Evolutionary conservation across 495 filamentous ascomycete genomes (phyloP), one percentile per base, ranked within the genome.

Genomic region (Hypoxylon fragiforme): DNA sequence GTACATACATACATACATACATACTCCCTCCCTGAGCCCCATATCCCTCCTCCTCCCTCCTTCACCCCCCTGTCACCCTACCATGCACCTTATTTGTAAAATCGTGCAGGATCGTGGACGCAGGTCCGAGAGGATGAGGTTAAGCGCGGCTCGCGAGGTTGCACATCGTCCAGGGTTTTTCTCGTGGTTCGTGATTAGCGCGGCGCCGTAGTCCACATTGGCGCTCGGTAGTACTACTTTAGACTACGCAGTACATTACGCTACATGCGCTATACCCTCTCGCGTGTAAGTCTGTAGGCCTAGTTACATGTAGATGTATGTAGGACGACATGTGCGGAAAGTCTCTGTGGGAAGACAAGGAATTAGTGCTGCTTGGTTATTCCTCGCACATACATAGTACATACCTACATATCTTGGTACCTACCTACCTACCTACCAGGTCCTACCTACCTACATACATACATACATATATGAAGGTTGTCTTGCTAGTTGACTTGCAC

Each of bases 91-190:
- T 54, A 58, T 58, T 63, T 46, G 60, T 63, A 58, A 63, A 54
- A 43, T 30, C 54, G 44, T 63, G 60, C 60, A 63, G 48, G 41
- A 50, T 58, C 49, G 49, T 35, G 53, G 59, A 63, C 60, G 60
- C 60, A 63, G 60, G 60, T 63, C 59, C 59, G 34, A 63, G 60
- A 58, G 54, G 60, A 63, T 63, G 54, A 45, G 60, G 60, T 58
- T 63, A 63, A 54, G 60, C 60, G 54, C 60, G 48, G 60, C 60
- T 63, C 49, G 49, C 49, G 28, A 63, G 30, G 45, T 58, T 46
- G 34, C 54, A 58, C 45, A 38, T 46, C 24, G 35, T 28, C 49
- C 26, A 59, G 60, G 60, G 35, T 53, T 53, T 41, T 40, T 32
- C 18, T 14, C 40, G 44, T 53, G 45, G 50, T 41, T 37, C 44